phyloP scores from a whole-genome alignment of 805 yeast genomes.

The Saccharomyces jurei region DNA sequence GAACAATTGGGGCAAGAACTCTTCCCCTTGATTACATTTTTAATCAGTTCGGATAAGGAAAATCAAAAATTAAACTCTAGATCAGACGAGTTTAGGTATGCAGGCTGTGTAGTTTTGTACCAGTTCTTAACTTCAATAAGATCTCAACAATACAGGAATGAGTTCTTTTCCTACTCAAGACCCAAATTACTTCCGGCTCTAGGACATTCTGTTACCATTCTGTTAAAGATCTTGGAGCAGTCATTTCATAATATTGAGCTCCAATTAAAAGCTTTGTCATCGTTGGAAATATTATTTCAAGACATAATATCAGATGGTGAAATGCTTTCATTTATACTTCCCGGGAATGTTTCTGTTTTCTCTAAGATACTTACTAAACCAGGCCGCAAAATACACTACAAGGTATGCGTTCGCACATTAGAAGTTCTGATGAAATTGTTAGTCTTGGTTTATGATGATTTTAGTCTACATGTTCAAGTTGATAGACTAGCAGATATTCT shows the following conservation, averaged over 20 bases:
- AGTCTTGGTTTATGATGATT: constrained; percentile 36
- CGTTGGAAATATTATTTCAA: constrained; percentile 31
- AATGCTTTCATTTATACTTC: constrained; percentile 39
- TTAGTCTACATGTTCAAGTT: constrained; percentile 25
- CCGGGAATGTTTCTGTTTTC: constrained; percentile 43
- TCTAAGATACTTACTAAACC: constrained; percentile 32
- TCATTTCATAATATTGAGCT: constrained; percentile 21
- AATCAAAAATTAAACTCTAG: constrained; percentile 16
- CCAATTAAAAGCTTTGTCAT: constrained; percentile 29
- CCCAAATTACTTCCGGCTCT: constrained; percentile 35
- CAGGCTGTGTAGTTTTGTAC: constrained; percentile 31
- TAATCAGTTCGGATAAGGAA: constrained; percentile 32
- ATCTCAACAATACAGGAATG: constrained; percentile 18
- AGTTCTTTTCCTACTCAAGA: constrained; percentile 13
- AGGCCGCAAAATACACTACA: constrained; percentile 32
- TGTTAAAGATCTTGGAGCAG: constrained; percentile 31
- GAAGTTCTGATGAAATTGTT: constrained; percentile 28
- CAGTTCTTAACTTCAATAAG: constrained; percentile 29
- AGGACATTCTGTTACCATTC: constrained; percentile 41
- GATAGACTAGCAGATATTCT: not conserved
- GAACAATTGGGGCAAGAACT: constrained; percentile 37
- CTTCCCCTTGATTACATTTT: constrained; percentile 38
- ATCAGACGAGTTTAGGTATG: constrained; percentile 32
- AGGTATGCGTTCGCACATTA: constrained; percentile 30
- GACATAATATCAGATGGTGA: constrained; percentile 39